Evolutionary conservation across 805 yeast genomes (phyloP).

Genomic region (Saccharomycopsis sp.): DNA sequence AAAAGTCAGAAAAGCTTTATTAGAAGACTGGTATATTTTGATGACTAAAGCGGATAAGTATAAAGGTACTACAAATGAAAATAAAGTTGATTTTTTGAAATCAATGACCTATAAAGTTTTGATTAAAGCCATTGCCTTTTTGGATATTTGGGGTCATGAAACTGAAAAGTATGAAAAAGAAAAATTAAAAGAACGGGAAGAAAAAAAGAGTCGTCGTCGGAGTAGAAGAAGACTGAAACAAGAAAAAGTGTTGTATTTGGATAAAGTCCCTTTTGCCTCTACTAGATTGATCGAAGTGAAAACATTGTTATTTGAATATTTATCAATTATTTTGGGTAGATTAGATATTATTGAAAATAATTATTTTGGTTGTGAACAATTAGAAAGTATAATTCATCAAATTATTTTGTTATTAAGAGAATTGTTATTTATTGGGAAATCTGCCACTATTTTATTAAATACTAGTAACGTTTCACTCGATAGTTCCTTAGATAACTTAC

Average conservation of each 20-base stretch:
- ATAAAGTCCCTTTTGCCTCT: constrained; percentile 49
- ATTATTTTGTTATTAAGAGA: constrained; percentile 56
- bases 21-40: constrained; percentile 74
- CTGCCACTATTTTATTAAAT: constrained; percentile 19
- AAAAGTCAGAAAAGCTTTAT: constrained; percentile 52
- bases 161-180: constrained; percentile 34
- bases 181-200: constrained; percentile 13
- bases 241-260: constrained; percentile 35
- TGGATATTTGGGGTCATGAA: constrained; percentile 65
- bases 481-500: constrained; percentile 42
- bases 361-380: constrained; percentile 53
- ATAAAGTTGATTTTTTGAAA: constrained; percentile 52
- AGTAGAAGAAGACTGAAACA: constrained; percentile 24
- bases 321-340: constrained; percentile 64
- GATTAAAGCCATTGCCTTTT: constrained; percentile 51
- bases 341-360: constrained; percentile 70
- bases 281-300: constrained; percentile 56
- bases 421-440: constrained; percentile 46
- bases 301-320: constrained; percentile 45
- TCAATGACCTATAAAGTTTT: constrained; percentile 57
- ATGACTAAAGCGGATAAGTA: constrained; percentile 70
- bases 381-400: constrained; percentile 61
- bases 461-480: constrained; percentile 23
- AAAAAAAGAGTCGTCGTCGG: constrained; percentile 19
- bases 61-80: constrained; percentile 48